Evolutionary conservation across 139 green algal genomes (phyloP).

Genomic region (Coelastrella sp.): DNA sequence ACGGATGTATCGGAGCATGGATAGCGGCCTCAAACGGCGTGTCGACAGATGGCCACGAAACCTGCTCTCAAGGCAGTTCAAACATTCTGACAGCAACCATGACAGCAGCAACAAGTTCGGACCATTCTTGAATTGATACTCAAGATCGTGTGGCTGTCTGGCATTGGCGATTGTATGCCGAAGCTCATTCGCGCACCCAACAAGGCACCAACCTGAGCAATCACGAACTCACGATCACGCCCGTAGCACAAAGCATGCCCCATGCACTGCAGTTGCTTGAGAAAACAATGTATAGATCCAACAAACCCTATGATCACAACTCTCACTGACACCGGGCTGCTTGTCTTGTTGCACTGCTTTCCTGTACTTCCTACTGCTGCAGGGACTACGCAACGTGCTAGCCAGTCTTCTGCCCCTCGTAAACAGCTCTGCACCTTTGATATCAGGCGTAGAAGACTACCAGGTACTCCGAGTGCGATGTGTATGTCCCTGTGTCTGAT

Average conservation of each 20-base stretch:
- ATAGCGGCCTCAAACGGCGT: no score
- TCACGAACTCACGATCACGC: neutral
- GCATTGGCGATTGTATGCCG: neutral
- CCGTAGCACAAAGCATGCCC: neutral
- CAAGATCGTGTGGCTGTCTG: no score
- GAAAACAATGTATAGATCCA: neutral
- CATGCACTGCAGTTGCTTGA: neutral
- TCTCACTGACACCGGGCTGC: neutral
- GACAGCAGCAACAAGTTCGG: no score
- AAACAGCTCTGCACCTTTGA: neutral
- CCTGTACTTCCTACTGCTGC: neutral
- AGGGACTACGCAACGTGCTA: slow-evolving; percentile 21
- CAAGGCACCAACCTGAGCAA: neutral
- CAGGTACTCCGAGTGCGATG: neutral
- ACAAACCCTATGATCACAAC: neutral
- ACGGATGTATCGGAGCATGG: no score
- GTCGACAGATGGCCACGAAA: no score
- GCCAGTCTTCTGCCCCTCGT: slow-evolving; percentile 28
- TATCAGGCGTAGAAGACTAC: neutral
- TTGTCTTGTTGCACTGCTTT: slow-evolving; percentile 18
- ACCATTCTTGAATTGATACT: no score
- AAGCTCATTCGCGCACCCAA: neutral
- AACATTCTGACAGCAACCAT: no score
- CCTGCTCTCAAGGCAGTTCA: no score
- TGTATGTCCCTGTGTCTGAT: neutral